phyloP scores from a whole-genome alignment of 441 rosid genomes.

The Mallotus repandus region DNA sequence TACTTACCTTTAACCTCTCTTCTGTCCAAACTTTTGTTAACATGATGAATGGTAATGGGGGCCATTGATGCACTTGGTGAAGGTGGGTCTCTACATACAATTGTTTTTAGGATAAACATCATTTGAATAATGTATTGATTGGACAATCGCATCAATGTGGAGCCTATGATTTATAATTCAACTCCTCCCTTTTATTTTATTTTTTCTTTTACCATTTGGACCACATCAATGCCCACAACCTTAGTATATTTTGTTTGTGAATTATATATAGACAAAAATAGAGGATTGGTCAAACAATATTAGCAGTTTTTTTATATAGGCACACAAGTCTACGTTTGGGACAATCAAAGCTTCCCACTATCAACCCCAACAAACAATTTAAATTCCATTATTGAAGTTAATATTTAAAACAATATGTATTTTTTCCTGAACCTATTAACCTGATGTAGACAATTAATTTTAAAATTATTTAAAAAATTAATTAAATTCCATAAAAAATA shows the following conservation, averaged over 20 bases:
- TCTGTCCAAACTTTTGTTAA: constrained; percentile 29
- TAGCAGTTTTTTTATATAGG: constrained; percentile 8
- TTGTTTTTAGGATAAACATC: constrained; percentile 26
- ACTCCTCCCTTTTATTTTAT: background rate
- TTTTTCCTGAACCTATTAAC: too few relatives aligned
- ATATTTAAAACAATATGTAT: too few relatives aligned
- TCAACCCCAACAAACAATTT: too few relatives aligned
- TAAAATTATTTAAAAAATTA: too few relatives aligned
- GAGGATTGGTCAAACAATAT: constrained; percentile 18
- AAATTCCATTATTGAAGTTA: too few relatives aligned
- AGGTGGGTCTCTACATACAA: constrained; percentile 21
- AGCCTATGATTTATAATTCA: constrained; percentile 23
- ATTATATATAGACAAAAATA: constrained; percentile 18
- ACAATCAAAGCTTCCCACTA: background rate
- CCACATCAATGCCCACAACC: constrained; percentile 28
- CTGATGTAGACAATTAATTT: too few relatives aligned
- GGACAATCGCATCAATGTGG: constrained; percentile 48
- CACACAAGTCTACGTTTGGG: constrained; percentile 17
- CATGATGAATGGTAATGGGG: constrained; percentile 36
- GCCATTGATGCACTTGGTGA: constrained; percentile 26
- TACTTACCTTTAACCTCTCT: constrained; percentile 5
- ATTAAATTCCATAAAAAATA: too few relatives aligned
- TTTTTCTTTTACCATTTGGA: constrained; percentile 23
- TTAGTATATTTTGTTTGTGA: background rate
- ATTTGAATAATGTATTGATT: constrained; percentile 39